phyloP scores from a whole-genome alignment of 1,284 basidiomycete genomes.

The Microbotryum intermedium region DNA sequence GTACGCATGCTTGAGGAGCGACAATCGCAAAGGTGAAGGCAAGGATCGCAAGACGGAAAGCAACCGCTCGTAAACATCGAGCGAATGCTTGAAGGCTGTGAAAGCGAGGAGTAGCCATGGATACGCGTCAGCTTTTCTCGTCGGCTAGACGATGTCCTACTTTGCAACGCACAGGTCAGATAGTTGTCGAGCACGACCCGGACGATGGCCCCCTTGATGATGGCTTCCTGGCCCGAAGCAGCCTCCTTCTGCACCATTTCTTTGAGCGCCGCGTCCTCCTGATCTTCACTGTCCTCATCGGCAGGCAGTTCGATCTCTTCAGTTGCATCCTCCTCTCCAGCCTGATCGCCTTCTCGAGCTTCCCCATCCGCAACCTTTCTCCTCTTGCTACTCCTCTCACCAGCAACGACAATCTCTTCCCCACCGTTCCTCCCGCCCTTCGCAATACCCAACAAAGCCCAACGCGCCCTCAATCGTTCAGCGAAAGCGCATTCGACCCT shows the following conservation, averaged over 20 bases:
- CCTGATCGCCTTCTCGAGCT: slow-evolving; percentile 10
- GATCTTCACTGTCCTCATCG: slow-evolving; percentile 15
- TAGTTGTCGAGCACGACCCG: slow-evolving; percentile 33
- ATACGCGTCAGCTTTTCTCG: background rate
- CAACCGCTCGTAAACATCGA: slow-evolving; percentile 19
- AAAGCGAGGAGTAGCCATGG: background rate
- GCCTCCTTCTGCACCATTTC: slow-evolving; percentile 14
- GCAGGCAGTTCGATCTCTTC: slow-evolving; percentile 15
- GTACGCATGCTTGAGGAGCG: slow-evolving; percentile 29
- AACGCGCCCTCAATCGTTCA: slow-evolving; percentile 30
- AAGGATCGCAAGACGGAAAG: slow-evolving; percentile 24
- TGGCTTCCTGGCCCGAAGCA: slow-evolving; percentile 31
- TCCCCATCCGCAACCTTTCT: slow-evolving; percentile 4
- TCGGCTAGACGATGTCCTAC: background rate
- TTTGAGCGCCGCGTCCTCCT: slow-evolving; percentile 7
- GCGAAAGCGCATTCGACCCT: slow-evolving; percentile 34
- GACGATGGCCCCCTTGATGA: slow-evolving; percentile 33
- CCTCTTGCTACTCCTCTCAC: slow-evolving; percentile 5
- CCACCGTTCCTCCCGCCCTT: slow-evolving; percentile 10
- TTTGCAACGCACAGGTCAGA: slow-evolving; percentile 29
- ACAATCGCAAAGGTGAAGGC: slow-evolving; percentile 27
- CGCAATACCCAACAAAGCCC: slow-evolving; percentile 29
- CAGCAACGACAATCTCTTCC: too few species aligned
- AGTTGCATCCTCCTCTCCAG: slow-evolving; percentile 6
- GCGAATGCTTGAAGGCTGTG: slow-evolving; percentile 18